Base-by-base conservation (phyloP, 768 basidiomycete species). In the Ramaria rubella region DNA sequence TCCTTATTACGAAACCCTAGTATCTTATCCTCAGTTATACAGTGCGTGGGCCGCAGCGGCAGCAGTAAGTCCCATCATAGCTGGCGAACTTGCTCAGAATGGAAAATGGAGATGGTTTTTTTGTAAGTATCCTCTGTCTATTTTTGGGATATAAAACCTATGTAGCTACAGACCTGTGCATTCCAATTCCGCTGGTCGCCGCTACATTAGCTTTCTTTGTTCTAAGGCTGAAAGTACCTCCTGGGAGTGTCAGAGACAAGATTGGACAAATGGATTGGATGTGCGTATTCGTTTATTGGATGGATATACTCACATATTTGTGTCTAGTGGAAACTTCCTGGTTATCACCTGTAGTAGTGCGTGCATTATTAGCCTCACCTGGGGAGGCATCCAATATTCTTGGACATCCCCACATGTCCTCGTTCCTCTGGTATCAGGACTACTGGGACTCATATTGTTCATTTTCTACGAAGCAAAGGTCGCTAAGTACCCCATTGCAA, bases 81-180 rank as follows among this genome's bases (percentile, higher is more conserved):
- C 67, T 5, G 73, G 73, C 0, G 66, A 66, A 36, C 63, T 75
- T 9, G 69, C 72, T 12, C 60, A 67, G 14, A 59, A 49, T 5
- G 70, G 68, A 1, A 57, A 64, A 26, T 76, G 75, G 74, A 60
- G 74, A 52, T 75, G 75, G 73, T 62, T 76, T 42, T 77, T 77
- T 63, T 77, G 75, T 76, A 36, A 27, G 34, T 7, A 63, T 17
- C 63, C 11, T 9, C 23, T 29, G 12, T 19, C 24, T n/a, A 7
- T 5, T 27, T 31, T 51, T 1, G 5, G 24, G 29, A 44, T 4
- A 19, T 7, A 50, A 11, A 14, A 1, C 23, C 14, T 9, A 19
- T 3, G 23, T 40, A 38, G 21, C 34, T 29, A 8, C 49, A 73
- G 72, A 72, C 61, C 65, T 76, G 58, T 76, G 76, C 48, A 54